Base-by-base conservation (phyloP, 441 rosid genomes). In the Erysimum cheiri region DNA sequence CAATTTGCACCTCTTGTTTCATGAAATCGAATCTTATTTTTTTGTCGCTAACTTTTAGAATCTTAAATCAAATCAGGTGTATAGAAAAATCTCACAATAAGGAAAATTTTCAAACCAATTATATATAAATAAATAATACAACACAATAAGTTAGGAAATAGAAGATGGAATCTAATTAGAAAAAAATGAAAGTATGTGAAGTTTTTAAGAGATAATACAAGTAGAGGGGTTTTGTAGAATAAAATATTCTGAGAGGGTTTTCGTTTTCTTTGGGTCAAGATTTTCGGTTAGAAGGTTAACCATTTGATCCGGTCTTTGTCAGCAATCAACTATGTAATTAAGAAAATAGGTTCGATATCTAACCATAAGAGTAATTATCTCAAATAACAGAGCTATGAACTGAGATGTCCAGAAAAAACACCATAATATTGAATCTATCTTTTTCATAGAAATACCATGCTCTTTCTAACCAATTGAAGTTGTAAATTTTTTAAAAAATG, bases 231-330 rank as follows among this genome's bases (percentile, higher is more conserved):
- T 14, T 41, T 13, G 5, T 5, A 41, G 24, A 22, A 41, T 37
- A 37, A 37, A 8, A 36, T 47, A 8, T 47, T 47, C 13, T 11
- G 31, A 37, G 2, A 59, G 13, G 11, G 19, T 8, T 39, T 24
- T 26, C 1, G 22, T 19, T 19, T 19, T 19, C 22, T 4, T 28
- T 26, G 4, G 6, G 13, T 39, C 64, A 59, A 39, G 32, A 8
- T 24, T 19, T 22, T 55, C 32, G 22, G 5, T 36, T 12, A 33
- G 61, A 17, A 60, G 28, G 8, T 60, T 41, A 60, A 36, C 22
- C 24, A 40, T 26, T 60, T 60, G 52, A 60, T 41, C 22, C 13
- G 36, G 49, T 60, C 49, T 60, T 60, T 60, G 22, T 60, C 24
- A 60, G n/a, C 49, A 39, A 26, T 37, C 39, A 26, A 59, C 17